Evolutionary conservation across 371 early-diverging fungal genomes (phyloP), one percentile per base, ranked within the genome.

Genomic region (Haplosporangium sp.): DNA sequence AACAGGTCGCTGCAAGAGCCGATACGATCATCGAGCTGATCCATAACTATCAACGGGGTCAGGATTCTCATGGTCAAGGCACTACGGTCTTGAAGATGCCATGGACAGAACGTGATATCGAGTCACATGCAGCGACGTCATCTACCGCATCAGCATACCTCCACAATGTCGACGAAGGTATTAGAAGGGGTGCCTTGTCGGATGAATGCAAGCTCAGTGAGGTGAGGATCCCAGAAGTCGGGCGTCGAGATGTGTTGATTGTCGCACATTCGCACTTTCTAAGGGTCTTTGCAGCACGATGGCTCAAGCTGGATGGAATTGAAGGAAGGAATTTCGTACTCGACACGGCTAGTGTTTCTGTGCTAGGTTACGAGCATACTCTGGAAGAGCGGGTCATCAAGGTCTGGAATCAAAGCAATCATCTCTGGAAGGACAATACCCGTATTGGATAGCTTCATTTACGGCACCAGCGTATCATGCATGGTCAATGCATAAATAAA

Each of bases 221-320:
- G 0, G 72, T 77, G 1, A 55, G 14, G 12, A 59, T 77, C 21
- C 79, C 79, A 4, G 55, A 67, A 20, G 18, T 14, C 1, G 60
- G 50, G 2, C 56, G 57, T 12, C 67, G 82, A 0, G 82, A 83
- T 59, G 82, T 81, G 5, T 53, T 83, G 23, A 48, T 81, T 1
- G 80, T 81, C 13, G 80, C 82, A 1, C 83, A 83, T 57, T 64
- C 68, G 5, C 83, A 83, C 52, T 75, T 82, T 42, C 42, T 83
- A 43, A 55, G 83, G 29, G 75, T 83, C 36, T 64, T 83, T 53
- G 79, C 72, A 5, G 67, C 80, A 0, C 47, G 82, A 40, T 83
- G 83, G 83, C 51, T 82, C 9, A 69, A 60, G 58, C 42, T 80
- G 55, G 37, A 66, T 18, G 75, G 80, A 5, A 11, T 70, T 11